phyloP scores from a whole-genome alignment of 2,329 filamentous ascomycete genomes.

The Chaetomium sp. region DNA sequence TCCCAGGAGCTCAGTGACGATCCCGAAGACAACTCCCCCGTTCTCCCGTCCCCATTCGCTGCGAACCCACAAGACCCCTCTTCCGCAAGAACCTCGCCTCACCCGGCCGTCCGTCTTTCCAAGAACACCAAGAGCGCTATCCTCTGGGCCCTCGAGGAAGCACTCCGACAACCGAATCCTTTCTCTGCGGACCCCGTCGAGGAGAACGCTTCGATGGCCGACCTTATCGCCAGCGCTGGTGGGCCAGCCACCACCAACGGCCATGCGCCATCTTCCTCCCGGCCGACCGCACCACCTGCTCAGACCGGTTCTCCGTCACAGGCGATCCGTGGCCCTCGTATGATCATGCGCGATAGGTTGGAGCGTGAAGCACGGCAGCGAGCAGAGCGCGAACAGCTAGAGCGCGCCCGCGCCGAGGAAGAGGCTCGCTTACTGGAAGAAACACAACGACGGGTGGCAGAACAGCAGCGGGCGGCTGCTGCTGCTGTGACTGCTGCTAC shows the following conservation, averaged over 20 bases:
- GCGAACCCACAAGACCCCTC: conserved; percentile 27
- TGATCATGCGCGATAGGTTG: conserved; percentile 83
- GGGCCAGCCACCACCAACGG: conserved; percentile 49
- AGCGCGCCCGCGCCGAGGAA: conserved; percentile 52
- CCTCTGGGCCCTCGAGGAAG: conserved; percentile 86
- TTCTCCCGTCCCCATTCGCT: conserved; percentile 29
- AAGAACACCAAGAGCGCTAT: conserved; percentile 83
- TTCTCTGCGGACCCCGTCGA: conserved; percentile 82
- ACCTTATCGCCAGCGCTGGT: conserved; percentile 57
- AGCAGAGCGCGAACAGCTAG: conserved; percentile 59
- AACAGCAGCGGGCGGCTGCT: conserved; percentile 51
- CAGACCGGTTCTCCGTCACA: conserved; percentile 48
- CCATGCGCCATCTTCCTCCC: conserved; percentile 41
- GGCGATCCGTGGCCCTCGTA: conserved; percentile 74
- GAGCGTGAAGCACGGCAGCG: conserved; percentile 67
- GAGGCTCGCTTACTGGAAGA: conserved; percentile 51
- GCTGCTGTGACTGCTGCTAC: conserved; percentile 29
- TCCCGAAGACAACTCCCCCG: conserved; percentile 32
- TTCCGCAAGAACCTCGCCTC: conserved; percentile 33
- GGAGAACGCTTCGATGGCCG: conserved; percentile 88
- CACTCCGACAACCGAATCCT: conserved; percentile 70
- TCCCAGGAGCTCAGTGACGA: conserved; percentile 46
- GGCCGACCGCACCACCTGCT: conserved; percentile 42
- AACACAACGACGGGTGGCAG: conserved; percentile 44
- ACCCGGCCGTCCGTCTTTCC: conserved; percentile 60